A percentile compares a stretch with the other conserved stretches of the same genome.
Conservation (phyloP, 345 rosid species). For the Cardiospermum halicacabum region DNA sequence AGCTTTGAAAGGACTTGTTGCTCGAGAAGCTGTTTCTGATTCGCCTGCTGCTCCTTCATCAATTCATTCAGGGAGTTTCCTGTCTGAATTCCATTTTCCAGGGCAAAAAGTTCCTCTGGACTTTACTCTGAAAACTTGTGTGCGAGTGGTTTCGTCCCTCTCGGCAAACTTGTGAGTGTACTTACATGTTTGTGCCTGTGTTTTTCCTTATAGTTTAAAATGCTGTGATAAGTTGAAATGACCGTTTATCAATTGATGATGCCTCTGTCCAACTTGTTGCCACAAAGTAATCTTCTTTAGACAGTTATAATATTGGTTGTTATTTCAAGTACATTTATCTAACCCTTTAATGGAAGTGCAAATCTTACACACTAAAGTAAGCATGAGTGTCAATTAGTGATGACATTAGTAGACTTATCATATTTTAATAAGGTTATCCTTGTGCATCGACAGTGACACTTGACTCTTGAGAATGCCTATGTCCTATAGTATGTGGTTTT, state of each 20-base stretch:
- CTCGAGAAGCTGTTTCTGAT: conserved; percentile 35
- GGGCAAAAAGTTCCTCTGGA: conserved; percentile 75
- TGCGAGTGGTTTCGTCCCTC: conserved; percentile 54
- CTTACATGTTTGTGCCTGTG: conserved; percentile 9
- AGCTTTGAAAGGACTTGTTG: conserved; percentile 79
- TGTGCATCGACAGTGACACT: no score
- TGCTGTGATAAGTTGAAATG: conserved; percentile 13
- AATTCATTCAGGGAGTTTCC: conserved; percentile 30
- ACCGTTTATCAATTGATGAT: neutral
- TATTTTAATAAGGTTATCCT: neutral
- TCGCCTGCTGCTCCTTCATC: conserved; percentile 29
- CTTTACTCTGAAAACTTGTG: conserved; percentile 75
- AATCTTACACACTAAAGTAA: neutral
- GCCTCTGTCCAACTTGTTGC: neutral
- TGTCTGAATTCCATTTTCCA: conserved; percentile 47
- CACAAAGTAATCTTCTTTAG: neutral
- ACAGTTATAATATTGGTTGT: neutral
- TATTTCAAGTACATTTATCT: neutral
- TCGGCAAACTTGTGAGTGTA: conserved; percentile 63
- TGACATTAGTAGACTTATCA: neutral
- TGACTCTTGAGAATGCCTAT: conserved; percentile 1
- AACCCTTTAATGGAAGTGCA: neutral
- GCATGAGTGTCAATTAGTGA: neutral
- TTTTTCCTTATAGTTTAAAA: neutral
- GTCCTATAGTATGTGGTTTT: neutral